Evolutionary conservation across 768 basidiomycete species (phyloP), one percentile per base, ranked within the genome.

Genomic region (Lactarius hatsudake): DNA sequence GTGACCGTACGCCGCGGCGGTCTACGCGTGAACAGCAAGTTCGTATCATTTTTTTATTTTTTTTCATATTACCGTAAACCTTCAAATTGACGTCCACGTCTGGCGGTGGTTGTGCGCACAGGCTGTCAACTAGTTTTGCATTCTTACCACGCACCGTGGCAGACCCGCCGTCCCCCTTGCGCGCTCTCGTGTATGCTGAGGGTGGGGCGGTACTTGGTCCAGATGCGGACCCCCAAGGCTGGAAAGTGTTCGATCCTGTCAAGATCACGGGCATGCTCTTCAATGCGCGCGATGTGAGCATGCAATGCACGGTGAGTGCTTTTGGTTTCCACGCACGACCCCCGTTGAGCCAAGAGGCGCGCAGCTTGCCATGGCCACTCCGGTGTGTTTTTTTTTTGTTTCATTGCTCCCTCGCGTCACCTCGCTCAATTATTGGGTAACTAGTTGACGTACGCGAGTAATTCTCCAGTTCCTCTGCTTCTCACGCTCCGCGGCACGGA

Each of bases 21-120:
- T 20, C 74, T 87, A 64, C 81, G 77, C 69, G 79, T 82, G 3
- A 82, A 86, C 71, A 80, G 84, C 64, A 80, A 76, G 86, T 87
- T 65, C 34, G 76, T 72, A 13, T 20, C 51, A 5, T 5, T 26
- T 51, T 51, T 1, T 28, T n/a, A 2, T 34, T 48, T 63, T 30
- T 36, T 17, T 61, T 48, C 45, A 45, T 45, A 15, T 55, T 55
- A 30, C 53, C 26, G 18, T 54, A 17, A 32, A 15, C 28, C 34
- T 38, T 36, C 43, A 18, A 40, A 0, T 40, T 40, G 15, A 40
- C 15, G 38, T 40, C 38, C 13, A 40, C 38, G 38, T 40, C 18
- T 2, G 65, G 53, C 42, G 32, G 59, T 18, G 43, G 43, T 48
- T 30, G 23, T 56, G 54, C 43, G 54, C 59, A 26, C 62, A 80